These are phyloP conservation scores for Henningerozyma blattae DNA, from an alignment of 805 yeast species.

Conservation along the genomic window DNA sequence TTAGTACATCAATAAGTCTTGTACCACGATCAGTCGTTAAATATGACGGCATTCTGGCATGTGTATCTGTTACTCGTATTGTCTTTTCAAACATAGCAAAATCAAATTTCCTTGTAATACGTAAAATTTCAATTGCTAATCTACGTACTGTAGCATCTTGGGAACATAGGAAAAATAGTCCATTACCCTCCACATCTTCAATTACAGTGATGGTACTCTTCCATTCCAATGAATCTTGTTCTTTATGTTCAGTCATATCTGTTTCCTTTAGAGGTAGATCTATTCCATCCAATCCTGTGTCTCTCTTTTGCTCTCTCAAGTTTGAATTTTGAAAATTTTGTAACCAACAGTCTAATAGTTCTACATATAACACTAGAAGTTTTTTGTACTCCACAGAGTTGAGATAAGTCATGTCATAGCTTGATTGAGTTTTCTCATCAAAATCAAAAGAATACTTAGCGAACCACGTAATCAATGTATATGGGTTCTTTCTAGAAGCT, in stretches of 20 bases:
- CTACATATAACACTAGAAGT: conserved; percentile 61
- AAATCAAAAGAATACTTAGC: conserved; percentile 72
- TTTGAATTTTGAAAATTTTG: conserved; percentile 38
- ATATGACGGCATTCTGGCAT: conserved; percentile 46
- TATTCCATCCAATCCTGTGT: conserved; percentile 22
- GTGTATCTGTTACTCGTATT: conserved; percentile 12
- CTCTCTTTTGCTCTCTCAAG: conserved; percentile 20
- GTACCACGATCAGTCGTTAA: conserved; percentile 74
- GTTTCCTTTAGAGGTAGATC: conserved; percentile 12
- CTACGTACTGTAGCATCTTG: conserved; percentile 69
- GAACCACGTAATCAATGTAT: conserved; percentile 57
- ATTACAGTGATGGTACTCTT: conserved; percentile 72
- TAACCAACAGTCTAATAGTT: conserved; percentile 73
- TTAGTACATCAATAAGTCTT: conserved; percentile 64
- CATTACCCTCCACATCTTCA: conserved; percentile 95
- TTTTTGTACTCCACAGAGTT: conserved; percentile 50
- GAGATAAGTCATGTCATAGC: conserved; percentile 45
- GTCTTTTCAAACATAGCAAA: conserved; percentile 55
- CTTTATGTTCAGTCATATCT: conserved; percentile 15
- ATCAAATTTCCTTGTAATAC: conserved; percentile 79
- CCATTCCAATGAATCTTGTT: conserved; percentile 59
- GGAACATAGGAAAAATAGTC: conserved; percentile 80
- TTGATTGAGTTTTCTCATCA: conserved; percentile 51
- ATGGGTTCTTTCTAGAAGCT: conserved; percentile 59
- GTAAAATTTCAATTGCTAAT: conserved; percentile 61